phyloP scores from a whole-genome alignment of 140 eudicot genomes.

The Flaveria floridana region DNA sequence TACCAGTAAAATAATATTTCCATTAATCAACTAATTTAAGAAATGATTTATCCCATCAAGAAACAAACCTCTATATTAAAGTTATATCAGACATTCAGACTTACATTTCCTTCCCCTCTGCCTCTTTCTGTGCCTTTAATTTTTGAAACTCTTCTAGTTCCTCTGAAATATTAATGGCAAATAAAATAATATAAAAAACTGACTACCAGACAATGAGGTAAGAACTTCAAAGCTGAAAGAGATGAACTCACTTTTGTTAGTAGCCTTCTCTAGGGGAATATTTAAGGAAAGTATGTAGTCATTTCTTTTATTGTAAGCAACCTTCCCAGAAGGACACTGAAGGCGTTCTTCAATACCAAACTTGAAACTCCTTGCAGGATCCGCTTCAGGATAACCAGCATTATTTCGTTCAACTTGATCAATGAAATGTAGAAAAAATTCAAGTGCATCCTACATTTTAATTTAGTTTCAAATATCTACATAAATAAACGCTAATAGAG shows the following conservation, averaged over 20 bases:
- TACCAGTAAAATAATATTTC: not conserved
- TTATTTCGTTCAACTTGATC: conserved; percentile 89
- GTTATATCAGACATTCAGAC: conserved; percentile 38
- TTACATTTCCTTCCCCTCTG: conserved; percentile 72
- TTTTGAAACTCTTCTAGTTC: conserved; percentile 70
- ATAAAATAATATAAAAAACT: not conserved
- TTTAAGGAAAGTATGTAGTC: conserved; percentile 84
- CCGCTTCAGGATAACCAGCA: conserved; percentile 56
- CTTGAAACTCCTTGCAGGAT: conserved; percentile 88
- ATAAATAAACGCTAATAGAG: not conserved
- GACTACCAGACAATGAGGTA: not conserved
- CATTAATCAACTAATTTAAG: not conserved
- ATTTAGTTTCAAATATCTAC: conserved; percentile 27
- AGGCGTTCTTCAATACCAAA: conserved; percentile 96
- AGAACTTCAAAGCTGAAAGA: not conserved
- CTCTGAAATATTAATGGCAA: conserved; percentile 41
- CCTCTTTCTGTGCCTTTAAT: conserved; percentile 53
- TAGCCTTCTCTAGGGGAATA: conserved; percentile 79
- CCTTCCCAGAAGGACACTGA: conserved; percentile 92
- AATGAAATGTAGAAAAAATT: conserved; percentile 83
- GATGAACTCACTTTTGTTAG: conserved; percentile 63
- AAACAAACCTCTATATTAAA: conserved; percentile 20
- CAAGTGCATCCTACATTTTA: conserved; percentile 79
- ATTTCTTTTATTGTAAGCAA: conserved; percentile 74
- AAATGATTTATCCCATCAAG: not conserved